Base-by-base conservation (phyloP, 2,329 filamentous ascomycete species). In the Cytospora schulzeri region DNA sequence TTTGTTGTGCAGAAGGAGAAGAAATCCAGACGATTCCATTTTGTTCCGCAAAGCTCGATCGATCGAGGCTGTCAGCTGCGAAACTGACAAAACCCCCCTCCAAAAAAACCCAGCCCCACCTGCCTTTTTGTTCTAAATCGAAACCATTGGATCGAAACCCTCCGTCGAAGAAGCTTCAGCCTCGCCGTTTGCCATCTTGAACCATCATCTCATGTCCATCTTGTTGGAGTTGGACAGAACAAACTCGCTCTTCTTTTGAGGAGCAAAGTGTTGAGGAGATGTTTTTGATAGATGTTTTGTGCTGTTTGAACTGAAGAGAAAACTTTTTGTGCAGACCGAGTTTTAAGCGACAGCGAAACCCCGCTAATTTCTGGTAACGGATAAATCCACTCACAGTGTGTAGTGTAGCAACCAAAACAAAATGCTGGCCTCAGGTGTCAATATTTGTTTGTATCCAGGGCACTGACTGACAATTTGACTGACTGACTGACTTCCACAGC, bases 21-120 rank as follows among this genome's bases (percentile, higher is more conserved):
- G 60, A 51, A 64, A 64, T 66, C 65, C 57, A 66, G 26, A 48
- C 57, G 65, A 67, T 67, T 67, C 65, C 65, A 67, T 67, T 58
- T 57, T 48, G 51, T 67, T 67, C 65, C 55, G 62, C 62, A 57
- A 61, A 62, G 45, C 28, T 51, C 29, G 60, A 62, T 51, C 29
- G 60, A 62, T 56, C 22, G 60, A 62, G 60, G 60, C 29, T 62
- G 60, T 45, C 53, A 50, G 24, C 56, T 45, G 41, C 56, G 50
- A 41, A 48, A 22, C 57, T 61, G 45, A 59, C 38, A 41, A 57
- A n/a, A 52, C 58, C 33, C 57, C 31, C 31, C 11, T 29, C 29
- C 29, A n/a, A n/a, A 60, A 62, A 62, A 64, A 7, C 14, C 15
- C 41, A 48, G 45, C 45, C 65, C 64, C 55, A 33, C 41, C 38